Conservation (phyloP, 164 flowering plant genomes). For the Santalum album region DNA sequence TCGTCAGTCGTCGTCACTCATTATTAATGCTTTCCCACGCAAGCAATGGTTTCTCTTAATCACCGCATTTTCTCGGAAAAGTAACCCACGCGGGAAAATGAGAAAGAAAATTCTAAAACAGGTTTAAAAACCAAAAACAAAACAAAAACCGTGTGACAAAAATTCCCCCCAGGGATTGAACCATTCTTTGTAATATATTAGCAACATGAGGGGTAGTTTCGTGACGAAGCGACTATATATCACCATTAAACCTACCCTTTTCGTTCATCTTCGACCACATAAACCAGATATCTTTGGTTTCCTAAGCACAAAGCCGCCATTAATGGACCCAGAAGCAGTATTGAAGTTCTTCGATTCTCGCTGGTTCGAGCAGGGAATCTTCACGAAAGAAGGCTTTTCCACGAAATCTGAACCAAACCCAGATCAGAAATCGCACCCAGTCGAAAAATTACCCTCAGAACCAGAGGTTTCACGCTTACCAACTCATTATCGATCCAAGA, state of each 20-base stretch:
- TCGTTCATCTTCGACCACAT: background rate
- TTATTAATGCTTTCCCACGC: too few relatives aligned
- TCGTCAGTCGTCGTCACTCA: too few relatives aligned
- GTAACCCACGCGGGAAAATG: background rate
- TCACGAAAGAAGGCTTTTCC: background rate
- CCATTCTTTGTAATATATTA: background rate
- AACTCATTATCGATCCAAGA: background rate
- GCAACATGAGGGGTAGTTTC: background rate
- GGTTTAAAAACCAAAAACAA: too few relatives aligned
- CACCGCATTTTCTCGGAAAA: background rate
- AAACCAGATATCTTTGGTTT: background rate
- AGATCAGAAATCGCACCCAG: background rate
- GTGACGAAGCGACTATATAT: background rate
- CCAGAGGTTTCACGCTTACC: background rate
- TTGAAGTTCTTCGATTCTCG: constrained; percentile 17
- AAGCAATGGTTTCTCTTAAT: background rate
- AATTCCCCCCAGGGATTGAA: background rate
- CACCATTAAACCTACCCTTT: background rate
- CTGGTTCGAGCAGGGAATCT: constrained; percentile 16
- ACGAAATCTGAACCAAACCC: background rate
- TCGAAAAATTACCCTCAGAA: background rate
- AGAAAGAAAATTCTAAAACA: background rate
- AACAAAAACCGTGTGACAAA: background rate
- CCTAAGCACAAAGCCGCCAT: background rate
- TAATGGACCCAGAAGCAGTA: background rate